Evolutionary conservation across 179 eudicot species (phyloP).

Genomic region (Spinacia oleracea): DNA sequence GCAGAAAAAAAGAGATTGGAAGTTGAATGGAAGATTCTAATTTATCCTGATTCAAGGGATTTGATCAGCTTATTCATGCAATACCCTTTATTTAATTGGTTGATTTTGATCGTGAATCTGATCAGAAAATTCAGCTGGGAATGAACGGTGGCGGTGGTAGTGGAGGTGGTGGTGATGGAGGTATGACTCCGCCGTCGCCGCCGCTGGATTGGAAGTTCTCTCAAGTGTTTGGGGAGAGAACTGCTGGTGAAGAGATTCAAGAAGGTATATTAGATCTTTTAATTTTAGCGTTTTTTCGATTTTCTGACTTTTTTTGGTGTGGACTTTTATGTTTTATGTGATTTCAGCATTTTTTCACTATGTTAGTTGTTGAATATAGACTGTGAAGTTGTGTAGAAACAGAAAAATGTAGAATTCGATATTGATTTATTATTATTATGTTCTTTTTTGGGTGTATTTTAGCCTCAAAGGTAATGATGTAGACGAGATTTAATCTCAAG

Average conservation of each 20-base stretch:
- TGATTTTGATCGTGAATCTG: slow-evolving; percentile 24
- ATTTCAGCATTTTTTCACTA: background rate
- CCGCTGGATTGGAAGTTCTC: slow-evolving; percentile 75
- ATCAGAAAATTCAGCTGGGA: slow-evolving; percentile 8
- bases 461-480: background rate
- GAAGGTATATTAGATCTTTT: slow-evolving; percentile 51
- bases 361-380: slow-evolving; percentile 15
- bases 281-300: slow-evolving; percentile 9
- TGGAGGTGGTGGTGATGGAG: slow-evolving; percentile 36
- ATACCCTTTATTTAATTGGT: slow-evolving; percentile 28
- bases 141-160: slow-evolving; percentile 46
- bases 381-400: slow-evolving; percentile 7
- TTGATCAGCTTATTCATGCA: slow-evolving; percentile 23
- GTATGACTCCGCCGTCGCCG: slow-evolving; percentile 34
- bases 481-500: background rate
- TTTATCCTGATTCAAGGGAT: background rate
- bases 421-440: slow-evolving; percentile 12
- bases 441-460: background rate
- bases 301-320: background rate
- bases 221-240: slow-evolving; percentile 72
- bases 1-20: slow-evolving; percentile 1
- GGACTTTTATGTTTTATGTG: slow-evolving; percentile 16
- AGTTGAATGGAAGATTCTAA: slow-evolving; percentile 10
- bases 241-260: slow-evolving; percentile 77
- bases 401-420: background rate